phyloP scores from a whole-genome alignment of 2,329 filamentous ascomycete species.

The Fusarium phyllophilum region DNA sequence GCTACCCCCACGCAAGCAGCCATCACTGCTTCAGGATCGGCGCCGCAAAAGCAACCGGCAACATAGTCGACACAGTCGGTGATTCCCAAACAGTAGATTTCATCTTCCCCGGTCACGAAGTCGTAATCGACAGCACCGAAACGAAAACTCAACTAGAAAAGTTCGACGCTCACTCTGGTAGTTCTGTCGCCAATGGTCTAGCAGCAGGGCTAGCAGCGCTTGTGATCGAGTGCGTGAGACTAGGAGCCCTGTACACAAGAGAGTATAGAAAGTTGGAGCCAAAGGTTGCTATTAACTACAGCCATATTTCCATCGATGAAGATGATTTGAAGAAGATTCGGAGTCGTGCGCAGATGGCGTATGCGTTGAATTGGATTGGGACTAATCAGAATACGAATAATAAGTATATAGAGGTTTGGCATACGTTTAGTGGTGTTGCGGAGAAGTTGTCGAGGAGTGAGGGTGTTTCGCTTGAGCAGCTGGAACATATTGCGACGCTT shows the following conservation, averaged over 20 bases:
- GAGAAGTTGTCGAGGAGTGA: background rate
- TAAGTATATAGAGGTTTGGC: background rate
- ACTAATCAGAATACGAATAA: background rate
- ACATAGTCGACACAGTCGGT: conserved; percentile 4
- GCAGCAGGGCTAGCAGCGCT: conserved; percentile 3
- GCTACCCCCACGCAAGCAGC: conserved; percentile 11
- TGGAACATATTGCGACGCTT: background rate
- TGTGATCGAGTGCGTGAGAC: background rate
- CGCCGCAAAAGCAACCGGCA: conserved; percentile 14
- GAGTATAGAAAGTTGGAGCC: background rate
- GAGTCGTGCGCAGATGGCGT: background rate
- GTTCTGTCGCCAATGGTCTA: conserved; percentile 7
- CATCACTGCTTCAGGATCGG: conserved; percentile 15
- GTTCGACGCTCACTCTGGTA: conserved; percentile 1
- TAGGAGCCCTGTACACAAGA: conserved; percentile 1
- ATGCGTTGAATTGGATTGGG: background rate
- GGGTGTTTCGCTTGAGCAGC: background rate
- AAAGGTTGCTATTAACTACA: background rate
- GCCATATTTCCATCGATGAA: background rate
- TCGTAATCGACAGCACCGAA: background rate
- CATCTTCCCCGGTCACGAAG: background rate
- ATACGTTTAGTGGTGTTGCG: background rate
- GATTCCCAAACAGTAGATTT: background rate
- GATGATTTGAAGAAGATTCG: background rate
- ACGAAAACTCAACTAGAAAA: background rate